Base-by-base conservation (phyloP, 2,329 filamentous ascomycete genomes). In the Epichloe brachyelytri region DNA sequence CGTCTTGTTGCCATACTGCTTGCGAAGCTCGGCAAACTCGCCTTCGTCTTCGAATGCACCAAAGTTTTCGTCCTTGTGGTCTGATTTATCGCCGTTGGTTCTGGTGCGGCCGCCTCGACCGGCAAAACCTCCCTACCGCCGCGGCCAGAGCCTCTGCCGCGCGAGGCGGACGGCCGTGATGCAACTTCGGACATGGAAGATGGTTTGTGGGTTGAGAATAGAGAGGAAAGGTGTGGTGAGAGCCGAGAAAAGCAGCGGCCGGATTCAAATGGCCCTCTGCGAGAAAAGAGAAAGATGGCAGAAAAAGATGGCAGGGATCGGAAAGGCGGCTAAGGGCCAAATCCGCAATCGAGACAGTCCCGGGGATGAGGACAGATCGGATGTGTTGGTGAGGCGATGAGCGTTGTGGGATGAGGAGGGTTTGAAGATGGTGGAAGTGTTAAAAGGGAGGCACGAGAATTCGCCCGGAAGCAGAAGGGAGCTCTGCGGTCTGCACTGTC, bases 131-230 rank as follows among this genome's bases (percentile, higher is more conserved):
- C 83, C 73, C 86, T 79, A 65, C 88, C 89, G 67, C 90, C 90
- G 70, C 91, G 85, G 71, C 83, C 79, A 69, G 88, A 85, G 75
- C 88, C 88, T 80, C 93, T 86, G 73, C 91, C 90, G 74, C 91
- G 88, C 76, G 82, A 71, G 73, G 87, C 82, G 70, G 83, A 79
- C 68, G 86, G 79, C 79, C 90, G 82, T 73, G 85, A 80, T 78
- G 89, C 85, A 75, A 87, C 81, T 80, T 97, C 91, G 79, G 93
- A 95, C 93, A 97, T 97, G 74, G 69, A 72, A 64, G 68, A 63
- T 65, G 63, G 60, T 46, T 50, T 53, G 52, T 62, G 59, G 68
- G 65, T 65, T 70, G 91, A 17, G 79, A 90, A 95, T 91, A 97
- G 96, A 74, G 69, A 72, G 63, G 66, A 63, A 60, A 51, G 62